Evolutionary conservation across 106 monocot genomes (phyloP).

Genomic region (Allium cepa): DNA sequence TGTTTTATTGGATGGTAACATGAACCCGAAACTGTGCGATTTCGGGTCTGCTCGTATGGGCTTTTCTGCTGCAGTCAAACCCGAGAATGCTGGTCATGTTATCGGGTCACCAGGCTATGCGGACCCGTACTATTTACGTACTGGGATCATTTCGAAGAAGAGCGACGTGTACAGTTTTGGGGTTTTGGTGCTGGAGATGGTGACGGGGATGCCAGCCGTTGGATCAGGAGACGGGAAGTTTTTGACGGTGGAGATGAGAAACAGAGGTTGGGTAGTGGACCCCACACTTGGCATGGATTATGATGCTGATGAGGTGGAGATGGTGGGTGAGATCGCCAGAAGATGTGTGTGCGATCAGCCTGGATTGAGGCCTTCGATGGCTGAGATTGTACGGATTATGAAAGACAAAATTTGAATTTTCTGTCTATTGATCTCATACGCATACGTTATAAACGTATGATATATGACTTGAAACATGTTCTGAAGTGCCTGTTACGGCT

Average conservation of each 20-base stretch:
- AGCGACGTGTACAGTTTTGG: conserved; percentile 87
- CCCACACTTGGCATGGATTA: conserved; percentile 25
- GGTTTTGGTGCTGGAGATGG: conserved; percentile 51
- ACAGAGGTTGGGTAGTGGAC: conserved; percentile 35
- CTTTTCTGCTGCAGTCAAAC: conserved; percentile 50
- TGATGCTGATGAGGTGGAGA: conserved; percentile 39
- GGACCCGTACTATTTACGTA: conserved; percentile 51
- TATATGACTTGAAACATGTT: too few species aligned
- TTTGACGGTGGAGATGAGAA: conserved; percentile 14
- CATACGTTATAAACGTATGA: too few species aligned
- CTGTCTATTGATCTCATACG: too few species aligned
- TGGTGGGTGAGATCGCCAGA: conserved; percentile 36
- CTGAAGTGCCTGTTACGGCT: too few species aligned
- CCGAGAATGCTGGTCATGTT: conserved; percentile 17
- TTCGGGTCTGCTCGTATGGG: conserved; percentile 65
- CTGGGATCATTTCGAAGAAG: conserved; percentile 52
- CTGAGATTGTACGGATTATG: conserved; percentile 43
- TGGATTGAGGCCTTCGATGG: conserved; percentile 70
- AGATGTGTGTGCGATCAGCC: conserved; percentile 58
- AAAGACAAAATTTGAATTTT: conserved; percentile 11
- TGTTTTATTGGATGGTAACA: conserved; percentile 43
- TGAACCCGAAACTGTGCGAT: conserved; percentile 61
- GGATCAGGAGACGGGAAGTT: conserved; percentile 2
- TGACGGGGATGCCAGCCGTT: conserved; percentile 34
- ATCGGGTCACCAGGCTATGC: conserved; percentile 54